phyloP scores from a whole-genome alignment of 495 filamentous ascomycete species.

The Patellaria atrata region DNA sequence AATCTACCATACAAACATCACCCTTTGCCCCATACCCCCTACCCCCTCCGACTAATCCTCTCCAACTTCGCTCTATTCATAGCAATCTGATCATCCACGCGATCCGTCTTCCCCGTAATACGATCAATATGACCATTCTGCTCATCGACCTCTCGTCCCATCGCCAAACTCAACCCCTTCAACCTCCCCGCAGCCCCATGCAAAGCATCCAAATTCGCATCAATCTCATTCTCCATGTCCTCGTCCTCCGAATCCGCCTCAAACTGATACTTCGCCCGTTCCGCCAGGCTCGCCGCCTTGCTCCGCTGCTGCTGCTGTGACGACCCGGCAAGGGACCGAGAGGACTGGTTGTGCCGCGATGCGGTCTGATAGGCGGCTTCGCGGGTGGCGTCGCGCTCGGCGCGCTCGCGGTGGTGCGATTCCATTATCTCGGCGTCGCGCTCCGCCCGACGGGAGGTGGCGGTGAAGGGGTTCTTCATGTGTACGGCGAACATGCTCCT shows the following conservation, averaged over 20 bases:
- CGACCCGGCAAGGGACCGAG: conserved; percentile 33
- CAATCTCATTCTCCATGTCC: conserved; percentile 45
- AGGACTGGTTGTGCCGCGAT: conserved; percentile 45
- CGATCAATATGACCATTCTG: conserved; percentile 62
- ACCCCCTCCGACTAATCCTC: no score
- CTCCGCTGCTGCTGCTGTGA: conserved; percentile 12
- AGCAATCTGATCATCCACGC: conserved; percentile 55
- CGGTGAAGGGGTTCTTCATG: conserved; percentile 6
- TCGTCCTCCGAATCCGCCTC: conserved; percentile 65
- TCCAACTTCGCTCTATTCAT: conserved; percentile 52
- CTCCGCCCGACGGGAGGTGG: conserved; percentile 33
- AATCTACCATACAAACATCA: no score
- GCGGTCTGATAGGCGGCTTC: conserved; percentile 43
- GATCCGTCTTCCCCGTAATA: conserved; percentile 60
- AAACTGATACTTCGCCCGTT: conserved; percentile 65
- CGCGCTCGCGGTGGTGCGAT: conserved; percentile 51
- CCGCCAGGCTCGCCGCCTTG: conserved; percentile 45
- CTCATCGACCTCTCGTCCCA: conserved; percentile 56
- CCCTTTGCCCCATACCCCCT: no score
- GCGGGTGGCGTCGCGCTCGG: conserved; percentile 50
- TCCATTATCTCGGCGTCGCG: conserved; percentile 48
- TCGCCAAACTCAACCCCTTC: conserved; percentile 52
- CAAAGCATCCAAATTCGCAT: conserved; percentile 23
- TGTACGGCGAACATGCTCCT: conserved; percentile 61
- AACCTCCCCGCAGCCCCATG: conserved; percentile 44